Evolutionary conservation across 768 basidiomycete genomes (phyloP), one percentile per base, ranked within the genome.

Genomic region (Amanita inopinata): DNA sequence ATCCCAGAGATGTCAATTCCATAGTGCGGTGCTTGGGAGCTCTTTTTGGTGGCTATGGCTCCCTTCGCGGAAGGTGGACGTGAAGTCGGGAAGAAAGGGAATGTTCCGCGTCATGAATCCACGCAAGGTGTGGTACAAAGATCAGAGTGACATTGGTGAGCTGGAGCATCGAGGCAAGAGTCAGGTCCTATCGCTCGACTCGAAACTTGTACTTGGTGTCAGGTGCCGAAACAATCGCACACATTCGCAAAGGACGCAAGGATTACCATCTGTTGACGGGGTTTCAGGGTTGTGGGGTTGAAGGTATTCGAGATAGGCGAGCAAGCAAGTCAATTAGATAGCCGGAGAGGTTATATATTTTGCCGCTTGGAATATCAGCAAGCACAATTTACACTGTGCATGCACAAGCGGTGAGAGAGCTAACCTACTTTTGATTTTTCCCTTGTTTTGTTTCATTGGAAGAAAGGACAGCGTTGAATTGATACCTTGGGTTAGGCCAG

Each of bases 21-120:
- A 42, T 83, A 78, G 80, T 70, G 82, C 9, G 46, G 60, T 17
- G 63, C 69, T 44, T 80, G 83, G 56, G 67, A 80, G 38, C 63
- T 83, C 47, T 84, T 83, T 55, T 84, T 77, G 73, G 79, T 85
- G 8, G 79, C 77, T 0, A 74, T 76, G 2, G 76, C 79, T 0
- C 80, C 81, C 8, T 69, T 83, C 15, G 61, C 59, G 4, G 54
- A 52, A 1, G 65, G 72, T 10, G 80, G 78, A 0, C 75, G 77
- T 39, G 27, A n/a, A 28, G 27, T 6, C 7, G 27, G 27, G n/a
- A 28, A n/a, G 27, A n/a, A 60, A 68, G 46, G 73, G 73, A 5
- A 72, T 71, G 3, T 81, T 85, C 52, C 79, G 78, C 50, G 54
- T 83, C 46, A 63, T 70, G 11, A 62, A 73, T 44, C 56, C 67